Conservation (phyloP, 768 basidiomycete genomes). For the Trametes maxima region DNA sequence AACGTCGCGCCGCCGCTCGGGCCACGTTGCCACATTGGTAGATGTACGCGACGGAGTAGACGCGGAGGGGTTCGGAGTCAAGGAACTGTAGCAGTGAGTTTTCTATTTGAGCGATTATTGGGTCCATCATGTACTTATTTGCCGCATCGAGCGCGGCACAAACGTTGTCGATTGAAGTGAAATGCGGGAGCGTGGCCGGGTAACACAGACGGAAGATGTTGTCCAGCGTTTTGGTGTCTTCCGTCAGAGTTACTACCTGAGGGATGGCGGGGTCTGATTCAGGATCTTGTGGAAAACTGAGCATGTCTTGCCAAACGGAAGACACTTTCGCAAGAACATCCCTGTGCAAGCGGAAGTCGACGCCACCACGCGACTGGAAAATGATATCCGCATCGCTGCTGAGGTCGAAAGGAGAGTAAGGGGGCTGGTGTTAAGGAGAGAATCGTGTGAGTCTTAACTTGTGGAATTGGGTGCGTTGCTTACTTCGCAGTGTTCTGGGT, state of each 20-base stretch:
- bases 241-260: conserved; percentile 19
- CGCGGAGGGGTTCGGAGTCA: not conserved
- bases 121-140: conserved; percentile 27
- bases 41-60: conserved; percentile 8
- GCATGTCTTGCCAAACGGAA: conserved; percentile 40
- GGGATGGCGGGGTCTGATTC: not conserved
- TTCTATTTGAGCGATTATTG: not conserved
- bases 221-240: conserved; percentile 19
- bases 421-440: too few species aligned
- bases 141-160: conserved; percentile 17
- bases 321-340: conserved; percentile 45
- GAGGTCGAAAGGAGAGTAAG: conserved; percentile 38
- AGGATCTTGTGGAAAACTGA: conserved; percentile 19
- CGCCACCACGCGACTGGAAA: conserved; percentile 44
- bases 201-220: conserved; percentile 19
- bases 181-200: conserved; percentile 5
- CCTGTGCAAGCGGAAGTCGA: conserved; percentile 46
- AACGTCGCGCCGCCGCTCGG: not conserved
- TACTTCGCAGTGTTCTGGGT: too few species aligned
- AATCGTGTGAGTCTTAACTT: too few species aligned
- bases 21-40: not conserved
- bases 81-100: not conserved
- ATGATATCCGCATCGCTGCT: conserved; percentile 42
- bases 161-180: not conserved
- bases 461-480: too few species aligned